phyloP scores from a whole-genome alignment of 2,329 filamentous ascomycete genomes.

The Onygenales sp. region DNA sequence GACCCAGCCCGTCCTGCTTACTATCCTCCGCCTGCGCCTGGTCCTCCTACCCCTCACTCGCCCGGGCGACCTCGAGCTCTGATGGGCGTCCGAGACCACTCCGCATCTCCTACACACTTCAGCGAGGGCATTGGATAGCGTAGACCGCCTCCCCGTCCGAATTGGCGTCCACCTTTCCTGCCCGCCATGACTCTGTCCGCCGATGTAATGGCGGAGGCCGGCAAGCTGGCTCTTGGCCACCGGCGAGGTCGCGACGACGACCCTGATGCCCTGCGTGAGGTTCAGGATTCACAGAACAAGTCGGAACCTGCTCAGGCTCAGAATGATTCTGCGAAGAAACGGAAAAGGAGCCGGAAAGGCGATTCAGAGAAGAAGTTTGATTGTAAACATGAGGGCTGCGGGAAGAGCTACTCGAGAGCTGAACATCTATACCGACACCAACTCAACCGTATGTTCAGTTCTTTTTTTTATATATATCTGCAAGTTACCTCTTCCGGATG shows the following conservation, averaged over 20 bases:
- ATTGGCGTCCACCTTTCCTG: background rate
- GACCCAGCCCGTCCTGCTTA: background rate
- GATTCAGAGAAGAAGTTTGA: slow-evolving; percentile 52
- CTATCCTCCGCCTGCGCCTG: background rate
- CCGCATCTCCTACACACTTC: background rate
- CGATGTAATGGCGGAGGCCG: slow-evolving; percentile 1
- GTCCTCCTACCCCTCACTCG: slow-evolving; percentile 4
- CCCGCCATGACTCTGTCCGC: background rate
- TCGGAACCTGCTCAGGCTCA: background rate
- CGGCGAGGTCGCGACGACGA: slow-evolving; percentile 2
- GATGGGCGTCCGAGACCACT: background rate
- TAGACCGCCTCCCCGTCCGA: background rate
- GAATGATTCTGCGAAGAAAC: slow-evolving; percentile 25
- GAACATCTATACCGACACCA: slow-evolving; percentile 96
- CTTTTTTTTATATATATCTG: background rate
- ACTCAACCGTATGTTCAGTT: slow-evolving; percentile 64
- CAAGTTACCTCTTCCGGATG: background rate
- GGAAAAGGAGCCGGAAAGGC: slow-evolving; percentile 36
- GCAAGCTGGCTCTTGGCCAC: background rate
- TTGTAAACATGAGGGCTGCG: slow-evolving; percentile 77
- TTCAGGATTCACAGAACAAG: background rate
- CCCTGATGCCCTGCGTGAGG: background rate
- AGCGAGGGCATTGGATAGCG: slow-evolving; percentile 2
- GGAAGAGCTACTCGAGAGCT: slow-evolving; percentile 91
- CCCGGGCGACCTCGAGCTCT: background rate